Base-by-base conservation (phyloP, 2,329 filamentous ascomycete genomes). In the Xylariaceae sp. region DNA sequence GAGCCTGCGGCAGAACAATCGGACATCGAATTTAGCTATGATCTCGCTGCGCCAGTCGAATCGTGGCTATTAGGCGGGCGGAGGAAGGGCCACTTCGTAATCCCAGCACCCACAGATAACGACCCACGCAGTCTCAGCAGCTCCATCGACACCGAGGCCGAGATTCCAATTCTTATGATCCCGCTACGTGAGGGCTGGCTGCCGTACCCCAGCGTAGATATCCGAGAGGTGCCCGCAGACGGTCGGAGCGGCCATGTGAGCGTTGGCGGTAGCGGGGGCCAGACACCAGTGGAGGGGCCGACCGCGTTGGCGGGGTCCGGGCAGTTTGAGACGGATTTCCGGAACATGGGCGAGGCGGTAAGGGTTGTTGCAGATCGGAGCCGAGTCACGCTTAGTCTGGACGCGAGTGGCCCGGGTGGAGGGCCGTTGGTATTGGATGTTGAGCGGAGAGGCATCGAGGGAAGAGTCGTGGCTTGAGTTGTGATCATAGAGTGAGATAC, bases 41-140 rank as follows among this genome's bases (percentile, higher is more conserved):
- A 95, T 52, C 73, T 97, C 17, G 79, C 81, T 12, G 83, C 84
- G 1, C 79, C 82, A 13, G 68, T 77, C 2, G 89, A 91, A 30
- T 74, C 79, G 0, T 97, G 91, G 91, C 77, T 96, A 2, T 69
- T 97, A 3, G 90, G 89, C 17, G 91, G 90, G 0, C 80, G 85
- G 33, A 77, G 87, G 37, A 85, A 87, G 49, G 87, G 85, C 0
- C 86, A 88, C 56, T 94, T 95, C 55, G 75, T 75, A 6, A 79
- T 83, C 22, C 73, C 78, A 0, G 62, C 61, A 3, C 45, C 55
- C 3, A 45, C 47, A 9, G 29, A 12, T 17, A n/a, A 32, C 30
- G 30, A n/a, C 4, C 13, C 26, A 35, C 17, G 26, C 13, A 36
- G 37, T 4, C 47, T 63, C 16, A 60, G 63, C 19, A 71, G 68